Evolutionary conservation across 371 early-diverging fungal genomes (phyloP), one percentile per base, ranked within the genome.

Genomic region (Mortierella sp.): DNA sequence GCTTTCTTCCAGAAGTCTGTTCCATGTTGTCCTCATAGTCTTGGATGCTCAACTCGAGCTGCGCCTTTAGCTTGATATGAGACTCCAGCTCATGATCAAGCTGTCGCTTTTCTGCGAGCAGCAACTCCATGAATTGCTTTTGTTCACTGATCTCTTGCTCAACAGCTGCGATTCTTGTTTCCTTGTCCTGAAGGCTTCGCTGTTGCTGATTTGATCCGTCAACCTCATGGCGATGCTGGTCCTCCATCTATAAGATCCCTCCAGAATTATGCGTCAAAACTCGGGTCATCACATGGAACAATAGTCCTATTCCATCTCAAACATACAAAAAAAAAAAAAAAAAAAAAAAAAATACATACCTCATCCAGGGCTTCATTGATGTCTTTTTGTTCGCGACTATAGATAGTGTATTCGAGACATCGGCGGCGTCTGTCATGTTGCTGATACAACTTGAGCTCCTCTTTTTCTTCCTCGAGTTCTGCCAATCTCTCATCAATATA

Each of bases 391-490:
- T 99, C 98, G 3, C 94, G 89, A 58, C 89, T 89, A 82, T 94
- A 95, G 30, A 98, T 93, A 12, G 96, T 92, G 81, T 98, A 98
- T 72, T 98, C 98, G 12, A 98, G 84, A 45, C 93, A 90, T 25
- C 97, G 85, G 30, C 97, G 88, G 61, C 97, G 94, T 45, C 90
- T 86, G 71, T 99, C 98, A 62, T 92, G 81, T 4, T 92, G 88
- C 62, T 97, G 95, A 77, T 88, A 98, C 71, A 95, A 84, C 58
- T 91, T 88, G 51, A 99, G 79, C 75, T 98, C 97, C 28, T 93
- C 91, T 70, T 98, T 98, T 80, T 99, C 99, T 25, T 92, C 89
- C 70, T 99, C 97, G 21, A 99, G 88, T 77, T 97, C 97, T 16
- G 80, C 82, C 56, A 98, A 81, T 48, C 98, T 89, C 64, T 97